phyloP scores from a whole-genome alignment of 2,329 filamentous ascomycete genomes.

The Pseudopyrenochaeta lycopersici region DNA sequence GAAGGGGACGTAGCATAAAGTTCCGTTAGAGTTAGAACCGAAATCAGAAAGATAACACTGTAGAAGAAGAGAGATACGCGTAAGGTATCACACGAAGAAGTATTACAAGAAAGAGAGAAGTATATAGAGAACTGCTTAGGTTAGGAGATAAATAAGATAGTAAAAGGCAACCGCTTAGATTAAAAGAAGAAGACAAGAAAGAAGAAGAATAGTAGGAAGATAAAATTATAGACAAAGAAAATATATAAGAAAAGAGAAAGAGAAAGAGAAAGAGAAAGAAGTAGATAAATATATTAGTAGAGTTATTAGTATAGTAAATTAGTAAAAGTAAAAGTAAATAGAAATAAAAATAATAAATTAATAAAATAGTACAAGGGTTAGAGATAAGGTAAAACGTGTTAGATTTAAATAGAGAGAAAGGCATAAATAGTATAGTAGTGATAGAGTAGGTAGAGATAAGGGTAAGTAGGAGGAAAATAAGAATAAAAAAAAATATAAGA shows the following conservation, averaged over 20 bases:
- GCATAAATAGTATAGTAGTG: too few relatives aligned
- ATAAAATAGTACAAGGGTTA: too few relatives aligned
- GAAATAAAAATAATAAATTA: too few relatives aligned
- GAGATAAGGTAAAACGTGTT: too few relatives aligned
- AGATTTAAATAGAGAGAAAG: neutral
- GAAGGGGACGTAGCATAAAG: neutral
- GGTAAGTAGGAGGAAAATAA: too few relatives aligned
- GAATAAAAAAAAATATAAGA: neutral
- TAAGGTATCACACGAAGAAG: neutral
- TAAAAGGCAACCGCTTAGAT: neutral
- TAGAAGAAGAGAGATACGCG: neutral
- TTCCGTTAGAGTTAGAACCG: neutral
- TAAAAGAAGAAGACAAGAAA: neutral
- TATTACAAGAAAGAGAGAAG: neutral
- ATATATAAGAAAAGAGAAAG: slow-evolving; percentile 2
- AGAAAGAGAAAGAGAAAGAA: too few relatives aligned
- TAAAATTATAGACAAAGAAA: too few relatives aligned
- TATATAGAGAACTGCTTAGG: neutral
- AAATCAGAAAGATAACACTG: too few relatives aligned
- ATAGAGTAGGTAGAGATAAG: too few relatives aligned
- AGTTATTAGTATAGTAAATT: slow-evolving; percentile 1
- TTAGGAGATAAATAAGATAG: too few relatives aligned
- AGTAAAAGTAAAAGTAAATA: neutral
- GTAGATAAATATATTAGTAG: neutral
- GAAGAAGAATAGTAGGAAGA: too few relatives aligned